Evolutionary conservation across 306 rosid species (phyloP), one percentile per base, ranked within the genome.

Genomic region (Medicago arabica): DNA sequence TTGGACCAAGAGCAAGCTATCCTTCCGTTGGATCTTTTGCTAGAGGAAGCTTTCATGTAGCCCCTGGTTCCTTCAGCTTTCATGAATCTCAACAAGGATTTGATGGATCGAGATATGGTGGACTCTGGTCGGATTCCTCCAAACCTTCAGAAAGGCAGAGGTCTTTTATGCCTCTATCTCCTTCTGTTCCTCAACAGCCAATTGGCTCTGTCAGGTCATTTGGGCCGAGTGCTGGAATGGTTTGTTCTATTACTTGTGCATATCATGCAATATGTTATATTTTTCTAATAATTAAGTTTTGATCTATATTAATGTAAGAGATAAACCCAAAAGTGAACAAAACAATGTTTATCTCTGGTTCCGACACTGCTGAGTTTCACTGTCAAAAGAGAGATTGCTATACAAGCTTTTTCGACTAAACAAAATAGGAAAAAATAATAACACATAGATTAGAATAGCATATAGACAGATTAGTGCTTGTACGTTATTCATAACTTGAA

Each of bases 1-100:
- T 88, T 85, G 97, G 97, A 79, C 88, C 92, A 76, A 86, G 97
- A 81, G 89, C 93, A 41, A 87, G 88, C 72, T 87, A 86, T 89
- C 82, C 95, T 25, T 85, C 92, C 17, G 74, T 76, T 50, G 95
- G 91, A 77, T 86, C 95, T 71, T 91, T 85, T 69, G 88, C 89
- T 60, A 86, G 97, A 80, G 97, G 90, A 82, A 89, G 70, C 77
- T 89, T 86, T 80, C 91, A 88, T 47, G 86, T 83, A 71, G 85
- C 83, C 61, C 85, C 84, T 54, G 91, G 95, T 71, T 74, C 85
- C 53, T 85, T 86, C 54, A 82, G 84, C 81, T 89, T 86, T 85
- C 97, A 91, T 78, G 93, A 91, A 71, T 68, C 92, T 74, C 97
- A 85, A 69, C 95, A 88, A 71, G 93, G 91, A 76, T 88, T 86